phyloP scores from a whole-genome alignment of 192 early-diverging fungal genomes.

The Backusella liffmaniae region DNA sequence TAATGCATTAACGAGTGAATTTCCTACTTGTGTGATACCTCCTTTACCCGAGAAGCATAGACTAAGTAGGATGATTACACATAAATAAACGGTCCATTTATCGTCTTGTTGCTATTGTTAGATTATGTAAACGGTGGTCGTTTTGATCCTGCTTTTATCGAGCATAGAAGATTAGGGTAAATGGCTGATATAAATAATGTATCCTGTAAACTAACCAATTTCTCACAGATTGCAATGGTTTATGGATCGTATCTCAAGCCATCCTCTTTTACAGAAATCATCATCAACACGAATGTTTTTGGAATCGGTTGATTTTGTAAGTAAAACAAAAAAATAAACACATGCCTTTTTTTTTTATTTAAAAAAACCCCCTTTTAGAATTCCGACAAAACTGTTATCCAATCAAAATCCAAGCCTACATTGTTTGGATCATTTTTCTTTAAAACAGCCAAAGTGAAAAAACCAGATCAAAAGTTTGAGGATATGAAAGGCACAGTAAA shows the following conservation, averaged over 20 bases:
- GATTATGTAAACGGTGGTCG: constrained; percentile 95
- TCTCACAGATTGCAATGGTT: constrained; percentile 74
- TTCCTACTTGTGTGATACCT: constrained; percentile 79
- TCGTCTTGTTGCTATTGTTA: constrained; percentile 12
- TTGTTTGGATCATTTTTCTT: constrained; percentile 75
- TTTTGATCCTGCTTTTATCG: constrained; percentile 90
- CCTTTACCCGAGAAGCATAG: constrained; percentile 92
- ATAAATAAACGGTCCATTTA: background rate
- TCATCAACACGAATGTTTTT: constrained; percentile 75
- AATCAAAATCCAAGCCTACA: background rate
- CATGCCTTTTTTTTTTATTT: background rate
- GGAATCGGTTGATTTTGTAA: constrained; percentile 75
- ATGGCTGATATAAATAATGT: background rate
- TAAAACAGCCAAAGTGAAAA: constrained; percentile 85
- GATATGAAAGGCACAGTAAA: constrained; percentile 75
- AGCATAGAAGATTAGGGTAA: constrained; percentile 56
- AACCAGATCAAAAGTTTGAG: constrained; percentile 82
- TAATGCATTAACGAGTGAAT: constrained; percentile 68
- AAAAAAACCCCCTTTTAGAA: background rate
- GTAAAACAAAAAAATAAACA: constrained; percentile 4
- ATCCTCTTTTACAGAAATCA: constrained; percentile 76
- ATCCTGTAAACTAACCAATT: background rate
- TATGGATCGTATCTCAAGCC: constrained; percentile 73
- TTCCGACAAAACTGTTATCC: background rate
- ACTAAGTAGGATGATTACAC: constrained; percentile 50